Evolutionary conservation across 2,329 filamentous ascomycete genomes (phyloP), one percentile per base, ranked within the genome.

Genomic region (Colletotrichum sp.): DNA sequence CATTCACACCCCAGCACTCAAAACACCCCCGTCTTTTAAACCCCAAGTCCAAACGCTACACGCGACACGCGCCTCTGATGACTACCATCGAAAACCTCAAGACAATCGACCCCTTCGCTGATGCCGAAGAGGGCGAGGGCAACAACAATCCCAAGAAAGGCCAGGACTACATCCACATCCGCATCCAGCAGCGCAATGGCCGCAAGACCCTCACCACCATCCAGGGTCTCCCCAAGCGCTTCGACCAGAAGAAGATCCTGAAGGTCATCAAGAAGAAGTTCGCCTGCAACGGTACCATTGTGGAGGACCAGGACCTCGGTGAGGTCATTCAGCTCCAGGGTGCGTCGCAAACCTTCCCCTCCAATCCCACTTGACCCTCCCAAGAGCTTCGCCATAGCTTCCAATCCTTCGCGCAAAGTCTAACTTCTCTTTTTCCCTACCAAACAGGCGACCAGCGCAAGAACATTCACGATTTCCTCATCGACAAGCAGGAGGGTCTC

Each of bases 141-240:
- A 76, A 48, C 72, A 74, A 72, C 68, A 66, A 68, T 32, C 72
- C 64, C 55, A 78, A 77, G 69, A 77, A 78, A 60, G 76, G 71
- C 55, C 77, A 78, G 77, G 76, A 77, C 72, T 78, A 78, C 64
- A 78, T 78, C 34, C 77, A 78, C 73, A 78, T 78, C 63, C 77
- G 77, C 28, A 78, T 78, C 72, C 77, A 78, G 70, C 77, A 78
- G 72, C 77, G 77, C 72, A 78, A 78, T 77, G 97, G 97, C 93
- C 97, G 97, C 89, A 99, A 99, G 93, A 99, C 97, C 90, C 92
- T 99, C 94, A 99, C 97, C 83, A 99, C 97, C 83, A 96, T 99
- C 84, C 96, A 99, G 92, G 97, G 97, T 88, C 93, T 99, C 83
- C 96, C 97, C 79, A 97, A 96, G 91, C 98, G 99, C 87, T 99